These are phyloP conservation scores for Rhodomyrtus tomentosa DNA, from an alignment of 345 rosid genomes.

Conservation along the genomic window DNA sequence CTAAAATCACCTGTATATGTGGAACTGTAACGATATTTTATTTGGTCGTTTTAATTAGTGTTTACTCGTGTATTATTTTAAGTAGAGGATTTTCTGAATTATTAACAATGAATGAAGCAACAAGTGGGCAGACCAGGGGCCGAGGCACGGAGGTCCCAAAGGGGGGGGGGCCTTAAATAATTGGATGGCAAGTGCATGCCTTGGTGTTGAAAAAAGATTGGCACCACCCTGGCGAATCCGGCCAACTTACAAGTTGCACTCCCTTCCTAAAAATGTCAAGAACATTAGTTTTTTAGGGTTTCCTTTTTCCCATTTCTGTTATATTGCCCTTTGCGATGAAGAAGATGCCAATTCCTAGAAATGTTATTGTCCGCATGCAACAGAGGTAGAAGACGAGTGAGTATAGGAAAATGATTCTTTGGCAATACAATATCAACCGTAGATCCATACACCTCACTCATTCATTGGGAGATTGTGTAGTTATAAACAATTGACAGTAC, in stretches of 20 bases:
- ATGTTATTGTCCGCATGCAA: not conserved
- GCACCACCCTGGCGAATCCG: not conserved
- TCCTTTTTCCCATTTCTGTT: not conserved
- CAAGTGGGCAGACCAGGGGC: constrained; percentile 11
- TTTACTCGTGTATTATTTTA: not conserved
- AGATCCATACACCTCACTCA: no score
- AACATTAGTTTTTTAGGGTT: not conserved
- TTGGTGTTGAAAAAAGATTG: not conserved
- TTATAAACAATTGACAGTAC: no score
- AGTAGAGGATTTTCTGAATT: not conserved
- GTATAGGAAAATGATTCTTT: no score
- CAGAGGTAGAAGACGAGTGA: not conserved
- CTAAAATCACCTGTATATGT: not conserved
- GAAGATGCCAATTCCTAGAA: not conserved
- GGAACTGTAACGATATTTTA: not conserved
- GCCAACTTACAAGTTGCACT: not conserved
- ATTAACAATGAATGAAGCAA: not conserved
- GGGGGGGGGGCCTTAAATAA: not conserved
- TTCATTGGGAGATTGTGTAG: no score
- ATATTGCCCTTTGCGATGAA: not conserved
- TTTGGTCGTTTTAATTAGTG: not conserved
- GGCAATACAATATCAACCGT: no score
- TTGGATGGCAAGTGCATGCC: not conserved
- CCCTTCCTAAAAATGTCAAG: not conserved
- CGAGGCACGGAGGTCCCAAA: not conserved